Base-by-base conservation (phyloP, 2,329 filamentous ascomycete species). In the Periglandula ipomoeae region DNA sequence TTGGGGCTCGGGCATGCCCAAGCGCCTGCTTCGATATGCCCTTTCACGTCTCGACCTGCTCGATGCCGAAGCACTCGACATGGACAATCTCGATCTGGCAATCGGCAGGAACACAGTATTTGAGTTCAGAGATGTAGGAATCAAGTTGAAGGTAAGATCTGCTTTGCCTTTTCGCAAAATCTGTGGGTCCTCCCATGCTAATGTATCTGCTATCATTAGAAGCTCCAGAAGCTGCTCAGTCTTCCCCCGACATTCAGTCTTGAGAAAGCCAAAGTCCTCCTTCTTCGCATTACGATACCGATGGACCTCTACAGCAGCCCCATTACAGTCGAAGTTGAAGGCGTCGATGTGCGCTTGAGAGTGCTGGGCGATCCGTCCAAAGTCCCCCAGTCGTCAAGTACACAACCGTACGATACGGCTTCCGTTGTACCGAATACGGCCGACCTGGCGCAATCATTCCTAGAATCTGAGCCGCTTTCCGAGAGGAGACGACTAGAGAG, bases 241-340 rank as follows among this genome's bases (percentile, higher is more conserved):
- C 79, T 96, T 3, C 90, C 90, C 0, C 69, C 82, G 1, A 78
- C 79, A 5, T 79, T 93, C 60, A 75, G 79, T 52, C 72, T 96
- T 11, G 77, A 80, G 46, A 84, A 81, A 61, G 90, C 91, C 49
- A 83, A 82, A 55, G 81, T 95, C 46, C 70, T 85, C 3, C 73
- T 85, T 6, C 78, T 97, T 22, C 85, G 86, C 59, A 72, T 96
- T 47, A 94, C 85, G 7, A 77, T 97, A 45, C 89, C 91, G 11
- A 84, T 93, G 62, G 88, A 96, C 65, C 84, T 96, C 55, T 89
- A 90, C 65, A 85, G 82, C 47, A 90, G 85, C 56, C 84, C 88
- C 24, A 94, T 97, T 61, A 73, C 79, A 26, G 80, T 91, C 58
- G 87, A 95, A 61, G 76, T 91, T 20, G 82, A 91, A 57, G 89